A percentile compares a stretch with the other conserved stretches of the same genome.
phyloP scores from a whole-genome alignment of 73 alveolate species.

The Paramecium pentaurelia region DNA sequence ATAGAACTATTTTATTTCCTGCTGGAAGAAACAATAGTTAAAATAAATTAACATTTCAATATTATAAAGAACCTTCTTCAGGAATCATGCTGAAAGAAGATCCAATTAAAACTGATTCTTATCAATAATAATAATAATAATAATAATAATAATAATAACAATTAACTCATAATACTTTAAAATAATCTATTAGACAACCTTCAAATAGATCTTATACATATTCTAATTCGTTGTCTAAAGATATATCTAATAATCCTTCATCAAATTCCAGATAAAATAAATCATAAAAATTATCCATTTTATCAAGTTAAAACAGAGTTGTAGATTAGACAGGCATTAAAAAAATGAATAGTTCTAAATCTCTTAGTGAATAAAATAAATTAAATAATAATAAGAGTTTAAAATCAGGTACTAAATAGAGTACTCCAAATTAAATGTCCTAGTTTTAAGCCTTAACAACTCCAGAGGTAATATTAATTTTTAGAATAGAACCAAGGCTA shows the following conservation, averaged over 20 bases:
- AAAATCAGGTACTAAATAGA: background rate
- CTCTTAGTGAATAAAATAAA: background rate
- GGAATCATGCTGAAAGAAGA: background rate
- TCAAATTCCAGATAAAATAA: background rate
- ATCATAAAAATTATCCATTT: background rate
- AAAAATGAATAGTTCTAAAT: background rate
- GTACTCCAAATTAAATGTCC: constrained; percentile 20
- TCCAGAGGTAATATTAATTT: background rate
- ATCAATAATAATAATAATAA: background rate
- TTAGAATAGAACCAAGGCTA: constrained; percentile 19
- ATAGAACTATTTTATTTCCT: background rate
- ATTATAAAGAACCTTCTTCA: background rate
- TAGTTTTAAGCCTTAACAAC: background rate
- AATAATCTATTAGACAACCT: background rate
- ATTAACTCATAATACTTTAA: background rate
- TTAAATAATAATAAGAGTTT: background rate
- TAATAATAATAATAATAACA: background rate
- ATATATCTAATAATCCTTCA: background rate
- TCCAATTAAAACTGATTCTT: background rate
- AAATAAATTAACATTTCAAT: background rate
- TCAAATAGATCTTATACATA: constrained; percentile 14
- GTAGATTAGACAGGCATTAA: background rate
- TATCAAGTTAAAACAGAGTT: background rate
- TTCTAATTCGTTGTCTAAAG: constrained; percentile 23
- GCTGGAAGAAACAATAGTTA: background rate